Base-by-base conservation (phyloP, 2,329 filamentous ascomycete genomes). In the Coniochaeta sp. region DNA sequence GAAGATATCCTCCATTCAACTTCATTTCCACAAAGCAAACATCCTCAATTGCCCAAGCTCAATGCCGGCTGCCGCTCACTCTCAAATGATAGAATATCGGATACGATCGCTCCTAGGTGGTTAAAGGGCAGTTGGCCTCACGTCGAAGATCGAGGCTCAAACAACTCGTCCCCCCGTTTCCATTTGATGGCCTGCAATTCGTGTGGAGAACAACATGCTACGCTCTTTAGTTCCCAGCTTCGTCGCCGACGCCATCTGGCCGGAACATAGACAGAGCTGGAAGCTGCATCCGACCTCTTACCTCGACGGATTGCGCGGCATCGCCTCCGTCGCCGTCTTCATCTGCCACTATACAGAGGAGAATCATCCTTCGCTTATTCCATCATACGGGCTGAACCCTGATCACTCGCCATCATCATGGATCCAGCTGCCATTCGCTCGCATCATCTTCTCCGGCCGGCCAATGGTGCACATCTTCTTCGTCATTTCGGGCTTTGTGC, bases 401-500 rank as follows among this genome's bases (percentile, higher is more conserved):
- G 68, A 64, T 42, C 65, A 56, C 63, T 64, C 64, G 55, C 58
- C 61, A 4, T 71, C 71, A 2, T 73, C 72, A 6, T 67, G 66
- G 16, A 63, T 80, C 22, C 79, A 81, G 65, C 67, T 80, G 16
- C 79, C 79, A 1, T 75, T 77, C 57, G 14, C 79, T 8, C 74
- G 77, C 58, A 69, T 79, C 30, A 59, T 79, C 22, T 78, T 72
- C 63, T 75, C 75, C 17, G 77, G 77, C 19, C 72, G 75, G 19
- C 76, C 78, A 9, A 78, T 79, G 76, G 79, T 81, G 2, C 75
- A 79, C 65, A 74, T 81, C 55, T 81, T 81, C 68, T 81, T 81
- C 67, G 74, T 81, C 63, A 78, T 81, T 38, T 81, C 78, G 1
- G 79, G 79, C 40, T 80, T 78, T 62, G 78, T 75, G 3, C 71